Conservation (phyloP, 768 basidiomycete genomes). For the Leccinellum albellum region DNA sequence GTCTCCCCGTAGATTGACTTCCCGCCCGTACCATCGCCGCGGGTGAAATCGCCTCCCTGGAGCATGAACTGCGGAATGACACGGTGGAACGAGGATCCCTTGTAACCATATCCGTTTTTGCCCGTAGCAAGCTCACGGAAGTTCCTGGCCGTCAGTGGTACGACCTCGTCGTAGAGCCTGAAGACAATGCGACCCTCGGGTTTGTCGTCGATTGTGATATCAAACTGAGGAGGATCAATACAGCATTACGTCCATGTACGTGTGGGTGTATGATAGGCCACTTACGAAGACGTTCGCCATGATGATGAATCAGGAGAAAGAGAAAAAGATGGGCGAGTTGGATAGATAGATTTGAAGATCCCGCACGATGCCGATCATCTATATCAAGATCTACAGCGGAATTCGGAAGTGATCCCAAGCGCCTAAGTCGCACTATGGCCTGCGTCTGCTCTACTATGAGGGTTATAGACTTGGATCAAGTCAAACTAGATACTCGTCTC, state of each 20-base stretch:
- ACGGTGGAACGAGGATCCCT: constrained; percentile 69
- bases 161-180: constrained; percentile 79
- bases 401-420: background rate
- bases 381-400: background rate
- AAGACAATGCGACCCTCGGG: constrained; percentile 64
- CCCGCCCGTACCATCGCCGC: constrained; percentile 67
- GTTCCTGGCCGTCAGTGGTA: constrained; percentile 73
- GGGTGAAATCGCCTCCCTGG: constrained; percentile 87
- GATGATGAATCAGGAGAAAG: background rate
- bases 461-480: too few relatives aligned
- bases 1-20: constrained; percentile 74
- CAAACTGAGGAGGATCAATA: constrained; percentile 49
- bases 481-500: background rate
- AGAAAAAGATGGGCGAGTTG: background rate
- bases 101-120: constrained; percentile 69
- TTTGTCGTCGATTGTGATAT: constrained; percentile 49
- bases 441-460: too few relatives aligned
- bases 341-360: background rate
- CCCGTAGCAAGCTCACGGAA: constrained; percentile 89
- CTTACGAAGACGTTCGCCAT: constrained; percentile 13
- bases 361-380: constrained; percentile 10
- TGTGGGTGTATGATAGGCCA: background rate
- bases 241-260: background rate
- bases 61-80: constrained; percentile 85
- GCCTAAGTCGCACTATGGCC: too few relatives aligned